Percentiles rank a stretch among this genome's conserved stretches.
These are phyloP conservation scores for Tuber calosporum DNA, from an alignment of 495 filamentous ascomycete genomes.

Conservation along the genomic window DNA sequence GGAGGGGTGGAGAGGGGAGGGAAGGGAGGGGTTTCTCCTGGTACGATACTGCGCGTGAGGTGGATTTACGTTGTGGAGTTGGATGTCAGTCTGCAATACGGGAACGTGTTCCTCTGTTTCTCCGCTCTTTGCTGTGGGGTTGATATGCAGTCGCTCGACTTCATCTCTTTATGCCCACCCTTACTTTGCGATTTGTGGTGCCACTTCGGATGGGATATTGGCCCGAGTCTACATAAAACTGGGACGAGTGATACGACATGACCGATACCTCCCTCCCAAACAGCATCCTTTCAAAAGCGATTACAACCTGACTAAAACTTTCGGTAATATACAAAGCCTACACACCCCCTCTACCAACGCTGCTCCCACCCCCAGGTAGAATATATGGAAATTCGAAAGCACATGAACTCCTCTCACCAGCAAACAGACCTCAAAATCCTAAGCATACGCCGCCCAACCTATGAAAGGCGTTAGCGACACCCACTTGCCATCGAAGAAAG, in stretches of 20 bases:
- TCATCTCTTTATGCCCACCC: neutral
- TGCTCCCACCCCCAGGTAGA: neutral
- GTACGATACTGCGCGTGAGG: too few relatives aligned
- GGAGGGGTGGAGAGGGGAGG: too few relatives aligned
- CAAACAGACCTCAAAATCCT: neutral
- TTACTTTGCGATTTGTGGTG: neutral
- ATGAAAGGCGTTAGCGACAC: slow-evolving; percentile 24
- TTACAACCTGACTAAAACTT: neutral
- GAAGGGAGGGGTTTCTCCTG: too few relatives aligned
- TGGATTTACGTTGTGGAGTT: neutral
- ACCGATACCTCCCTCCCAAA: neutral
- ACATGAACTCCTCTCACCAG: neutral
- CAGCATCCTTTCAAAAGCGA: neutral
- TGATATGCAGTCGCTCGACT: neutral
- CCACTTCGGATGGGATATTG: neutral
- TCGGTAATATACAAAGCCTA: neutral
- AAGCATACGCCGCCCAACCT: slow-evolving; percentile 66
- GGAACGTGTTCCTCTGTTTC: neutral
- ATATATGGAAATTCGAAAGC: neutral
- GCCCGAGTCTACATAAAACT: neutral
- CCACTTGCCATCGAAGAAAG: slow-evolving; percentile 7
- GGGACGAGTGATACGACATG: neutral
- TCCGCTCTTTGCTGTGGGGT: neutral
- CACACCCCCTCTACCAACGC: neutral
- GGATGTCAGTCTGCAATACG: neutral